phyloP scores from a whole-genome alignment of 2,329 filamentous ascomycete genomes.

The Monosporascus sp. region DNA sequence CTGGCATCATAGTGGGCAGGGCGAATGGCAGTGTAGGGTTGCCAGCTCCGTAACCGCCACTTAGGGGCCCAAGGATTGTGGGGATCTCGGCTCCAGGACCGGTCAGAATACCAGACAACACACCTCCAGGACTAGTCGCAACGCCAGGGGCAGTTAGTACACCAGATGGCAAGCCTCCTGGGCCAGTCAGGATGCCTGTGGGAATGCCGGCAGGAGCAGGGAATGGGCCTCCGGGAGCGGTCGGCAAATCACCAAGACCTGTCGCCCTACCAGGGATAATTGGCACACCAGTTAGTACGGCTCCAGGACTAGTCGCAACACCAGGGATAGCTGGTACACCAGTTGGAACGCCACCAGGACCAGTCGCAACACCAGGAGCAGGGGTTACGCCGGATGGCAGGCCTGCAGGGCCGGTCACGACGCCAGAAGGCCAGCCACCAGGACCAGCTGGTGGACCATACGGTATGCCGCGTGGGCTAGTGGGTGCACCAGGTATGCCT shows the following conservation, averaged over 20 bases:
- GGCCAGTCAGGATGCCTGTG: background rate
- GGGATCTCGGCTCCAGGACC: background rate
- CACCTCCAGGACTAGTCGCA: conserved; percentile 2
- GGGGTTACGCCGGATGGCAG: background rate
- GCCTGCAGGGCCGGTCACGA: background rate
- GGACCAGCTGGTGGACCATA: background rate
- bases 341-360: background rate
- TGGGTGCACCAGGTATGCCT: too few relatives aligned
- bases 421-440: background rate
- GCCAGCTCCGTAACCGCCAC: conserved; percentile 17
- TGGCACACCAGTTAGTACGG: background rate
- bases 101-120: background rate
- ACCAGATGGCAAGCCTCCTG: background rate
- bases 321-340: background rate
- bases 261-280: background rate
- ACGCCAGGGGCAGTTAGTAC: background rate
- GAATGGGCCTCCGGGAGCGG: background rate
- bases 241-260: too few relatives aligned
- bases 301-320: background rate
- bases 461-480: too few relatives aligned
- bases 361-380: background rate
- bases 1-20: conserved; percentile 10
- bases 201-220: background rate
- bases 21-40: conserved; percentile 11
- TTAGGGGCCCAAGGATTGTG: conserved; percentile 7